Evolutionary conservation across 495 filamentous ascomycete genomes (phyloP), one percentile per base, ranked within the genome.

Genomic region (Lasiosphaeria miniovina): DNA sequence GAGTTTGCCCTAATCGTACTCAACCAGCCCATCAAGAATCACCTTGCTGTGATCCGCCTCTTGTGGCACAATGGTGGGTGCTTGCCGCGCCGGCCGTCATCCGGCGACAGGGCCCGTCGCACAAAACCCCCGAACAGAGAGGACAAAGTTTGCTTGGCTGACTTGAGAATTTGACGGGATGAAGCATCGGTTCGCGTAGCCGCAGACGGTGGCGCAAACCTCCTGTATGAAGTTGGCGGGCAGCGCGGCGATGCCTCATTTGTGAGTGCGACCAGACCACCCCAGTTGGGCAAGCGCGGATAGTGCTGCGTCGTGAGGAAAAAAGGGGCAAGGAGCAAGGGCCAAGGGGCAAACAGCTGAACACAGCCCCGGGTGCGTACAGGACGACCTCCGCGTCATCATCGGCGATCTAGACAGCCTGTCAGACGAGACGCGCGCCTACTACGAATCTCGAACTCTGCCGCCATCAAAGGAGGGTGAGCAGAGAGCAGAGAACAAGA

Each of bases 361-460:
- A 51, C 2, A n/a, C 17, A 32, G 15, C 40, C 38, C 35, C 32
- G 49, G 7, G 34, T 33, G 40, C n/a, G 32, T 24, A 41, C 56
- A 80, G 76, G 69, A 76, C 66, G 71, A 87, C 48, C 89, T 93
- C 0, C 68, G 85, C 63, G 70, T 76, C 46, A 91, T 98, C 57
- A 83, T 91, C 63, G 94, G 94, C 54, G 94, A 98, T 66, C 79
- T 98, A 2, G 94, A 98, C 78, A 96, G 91, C 14, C 75, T 97
- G 15, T 73, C 69, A 3, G 76, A 82, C 10, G 69, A 79, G 17
- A 76, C 88, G 0, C 77, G 76, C 41, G 38, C 70, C 2, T 88
- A 88, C 70, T 97, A 91, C 75, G 68, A 76, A 45, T 59, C 69
- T 0, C 75, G 72, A 9, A 74, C 49, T 24, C 2, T 24, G 24